phyloP scores from a whole-genome alignment of 352 stramenopile species.

The Thraustotheca clavata region DNA sequence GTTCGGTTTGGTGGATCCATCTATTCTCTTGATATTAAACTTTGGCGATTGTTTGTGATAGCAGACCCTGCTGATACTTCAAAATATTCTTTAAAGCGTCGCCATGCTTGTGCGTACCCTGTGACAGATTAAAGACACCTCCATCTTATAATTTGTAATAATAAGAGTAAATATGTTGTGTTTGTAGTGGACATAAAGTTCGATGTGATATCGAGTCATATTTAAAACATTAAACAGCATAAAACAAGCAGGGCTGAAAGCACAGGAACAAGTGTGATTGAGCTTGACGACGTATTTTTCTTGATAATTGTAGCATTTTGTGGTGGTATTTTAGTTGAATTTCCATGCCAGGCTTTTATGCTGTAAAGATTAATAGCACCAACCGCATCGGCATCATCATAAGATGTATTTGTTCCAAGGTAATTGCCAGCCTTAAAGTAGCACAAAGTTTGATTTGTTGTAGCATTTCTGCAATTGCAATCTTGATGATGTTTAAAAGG shows the following conservation, averaged over 20 bases:
- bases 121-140: too few species aligned
- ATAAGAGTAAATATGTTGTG: too few species aligned
- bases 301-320: neutral
- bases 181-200: too few species aligned
- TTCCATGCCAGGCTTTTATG: neutral
- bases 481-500: neutral
- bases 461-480: neutral
- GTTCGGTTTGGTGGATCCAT: neutral
- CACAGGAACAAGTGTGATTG: neutral
- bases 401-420: conserved; percentile 7
- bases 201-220: too few species aligned
- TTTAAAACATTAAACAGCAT: too few species aligned
- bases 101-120: too few species aligned
- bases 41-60: conserved; percentile 3
- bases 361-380: neutral
- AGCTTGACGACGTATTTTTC: neutral
- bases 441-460: neutral
- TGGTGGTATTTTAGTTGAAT: neutral
- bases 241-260: too few species aligned
- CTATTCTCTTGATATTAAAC: conserved; percentile 11
- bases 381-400: neutral
- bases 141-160: too few species aligned
- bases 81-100: too few species aligned
- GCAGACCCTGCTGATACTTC: too few species aligned
- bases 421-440: conserved; percentile 19